Evolutionary conservation across 2,329 filamentous ascomycete species (phyloP).

Genomic region (Colletotrichum destructivum): DNA sequence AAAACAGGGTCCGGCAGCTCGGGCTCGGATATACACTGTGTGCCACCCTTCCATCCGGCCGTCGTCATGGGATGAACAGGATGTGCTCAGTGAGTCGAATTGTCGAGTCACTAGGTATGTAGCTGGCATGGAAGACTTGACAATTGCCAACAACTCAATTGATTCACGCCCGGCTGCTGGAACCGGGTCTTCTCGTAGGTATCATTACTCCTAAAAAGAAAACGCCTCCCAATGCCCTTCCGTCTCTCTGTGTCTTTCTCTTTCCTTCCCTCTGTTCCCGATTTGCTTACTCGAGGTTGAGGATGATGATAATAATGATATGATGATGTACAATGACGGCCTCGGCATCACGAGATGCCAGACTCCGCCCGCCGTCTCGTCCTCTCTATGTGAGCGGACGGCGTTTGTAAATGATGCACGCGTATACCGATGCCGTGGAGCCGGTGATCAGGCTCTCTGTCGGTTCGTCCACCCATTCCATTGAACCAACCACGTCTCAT

Average conservation of each 20-base stretch:
- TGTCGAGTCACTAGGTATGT: not conserved
- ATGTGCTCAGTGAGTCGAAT: not conserved
- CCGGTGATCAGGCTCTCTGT: constrained; percentile 1
- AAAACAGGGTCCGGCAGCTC: constrained; percentile 11
- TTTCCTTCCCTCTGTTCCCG: not conserved
- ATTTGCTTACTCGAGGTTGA: constrained; percentile 18
- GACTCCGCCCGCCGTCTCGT: constrained; percentile 17
- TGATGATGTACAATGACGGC: constrained; percentile 35
- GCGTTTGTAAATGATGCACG: not conserved
- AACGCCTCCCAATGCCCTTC: constrained; percentile 40
- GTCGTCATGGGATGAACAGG: not conserved
- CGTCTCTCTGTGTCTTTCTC: no score
- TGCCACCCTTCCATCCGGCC: not conserved
- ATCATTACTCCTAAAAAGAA: constrained; percentile 34
- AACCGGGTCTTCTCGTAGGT: constrained; percentile 31
- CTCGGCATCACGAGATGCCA: constrained; percentile 19
- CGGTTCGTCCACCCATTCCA: not conserved
- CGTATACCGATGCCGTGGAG: constrained; percentile 2
- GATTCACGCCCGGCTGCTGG: constrained; percentile 18
- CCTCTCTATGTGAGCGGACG: constrained; percentile 15
- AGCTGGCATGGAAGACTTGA: no score
- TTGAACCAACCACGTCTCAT: constrained; percentile 28
- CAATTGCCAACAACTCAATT: not conserved
- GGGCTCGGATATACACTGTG: constrained; percentile 38
- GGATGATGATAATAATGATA: not conserved